These are phyloP conservation scores for Fusarium austroafricanum DNA, from an alignment of 2,329 filamentous ascomycete species.

Conservation along the genomic window DNA sequence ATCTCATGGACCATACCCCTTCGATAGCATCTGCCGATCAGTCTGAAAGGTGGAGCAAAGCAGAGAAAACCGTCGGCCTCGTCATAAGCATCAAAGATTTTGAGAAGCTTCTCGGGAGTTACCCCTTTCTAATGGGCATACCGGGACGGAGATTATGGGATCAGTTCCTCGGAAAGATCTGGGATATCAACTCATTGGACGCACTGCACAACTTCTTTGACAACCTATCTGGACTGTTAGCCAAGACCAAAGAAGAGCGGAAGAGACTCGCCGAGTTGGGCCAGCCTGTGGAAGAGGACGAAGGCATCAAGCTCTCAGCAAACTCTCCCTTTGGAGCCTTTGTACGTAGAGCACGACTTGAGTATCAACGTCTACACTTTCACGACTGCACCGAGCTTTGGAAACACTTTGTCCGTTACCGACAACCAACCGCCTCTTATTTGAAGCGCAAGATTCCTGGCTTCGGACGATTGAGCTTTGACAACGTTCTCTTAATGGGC, in stretches of 20 bases:
- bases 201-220: slow-evolving; percentile 82
- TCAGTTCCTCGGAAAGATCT: slow-evolving; percentile 81
- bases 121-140: slow-evolving; percentile 65
- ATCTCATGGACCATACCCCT: slow-evolving; percentile 67
- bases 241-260: slow-evolving; percentile 70
- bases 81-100: slow-evolving; percentile 69
- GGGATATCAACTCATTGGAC: slow-evolving; percentile 86
- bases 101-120: slow-evolving; percentile 65
- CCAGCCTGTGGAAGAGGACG: slow-evolving; percentile 57
- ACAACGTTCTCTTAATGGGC: slow-evolving; percentile 64
- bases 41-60: slow-evolving; percentile 58
- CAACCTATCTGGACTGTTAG: slow-evolving; percentile 66
- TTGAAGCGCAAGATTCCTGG: slow-evolving; percentile 72
- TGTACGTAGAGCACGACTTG: slow-evolving; percentile 78
- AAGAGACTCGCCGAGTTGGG: slow-evolving; percentile 64
- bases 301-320: slow-evolving; percentile 72
- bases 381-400: slow-evolving; percentile 82
- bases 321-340: slow-evolving; percentile 86
- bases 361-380: slow-evolving; percentile 85
- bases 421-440: slow-evolving; percentile 76
- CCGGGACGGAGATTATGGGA: slow-evolving; percentile 91
- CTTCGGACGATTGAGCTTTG: slow-evolving; percentile 68
- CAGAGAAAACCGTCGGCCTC: slow-evolving; percentile 63
- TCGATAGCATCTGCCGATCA: slow-evolving; percentile 47
- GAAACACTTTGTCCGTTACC: slow-evolving; percentile 84